Evolutionary conservation across 257 asterid species (phyloP).

Genomic region (Lycium barbarum): DNA sequence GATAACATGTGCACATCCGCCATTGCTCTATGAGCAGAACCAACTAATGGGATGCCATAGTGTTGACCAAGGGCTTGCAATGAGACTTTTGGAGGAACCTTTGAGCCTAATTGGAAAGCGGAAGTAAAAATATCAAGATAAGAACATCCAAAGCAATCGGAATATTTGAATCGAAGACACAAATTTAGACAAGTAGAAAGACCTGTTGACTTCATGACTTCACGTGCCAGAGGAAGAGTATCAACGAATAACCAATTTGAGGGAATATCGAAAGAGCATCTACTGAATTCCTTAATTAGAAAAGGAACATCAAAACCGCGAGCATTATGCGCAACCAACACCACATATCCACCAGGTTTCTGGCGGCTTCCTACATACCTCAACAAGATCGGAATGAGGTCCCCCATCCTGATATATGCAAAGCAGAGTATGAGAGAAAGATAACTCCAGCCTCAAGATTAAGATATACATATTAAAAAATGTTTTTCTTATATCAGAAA

Average conservation of each 20-base stretch:
- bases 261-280: slow-evolving; percentile 78
- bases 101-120: slow-evolving; percentile 49
- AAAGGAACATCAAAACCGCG: slow-evolving; percentile 83
- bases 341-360: slow-evolving; percentile 77
- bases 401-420: slow-evolving; percentile 80
- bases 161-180: neutral
- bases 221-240: slow-evolving; percentile 80
- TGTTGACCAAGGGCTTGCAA: slow-evolving; percentile 67
- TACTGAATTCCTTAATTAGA: slow-evolving; percentile 65
- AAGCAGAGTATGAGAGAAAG: slow-evolving; percentile 34
- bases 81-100: slow-evolving; percentile 46
- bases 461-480: neutral
- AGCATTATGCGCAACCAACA: slow-evolving; percentile 84
- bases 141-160: neutral
- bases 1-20: slow-evolving; percentile 76
- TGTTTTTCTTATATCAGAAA: neutral
- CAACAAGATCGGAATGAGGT: slow-evolving; percentile 78
- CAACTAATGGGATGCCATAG: slow-evolving; percentile 61
- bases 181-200: neutral
- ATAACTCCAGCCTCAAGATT: neutral
- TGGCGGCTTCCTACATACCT: slow-evolving; percentile 75
- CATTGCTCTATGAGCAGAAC: slow-evolving; percentile 84
- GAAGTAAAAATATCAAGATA: slow-evolving; percentile 28
- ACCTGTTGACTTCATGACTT: slow-evolving; percentile 71
- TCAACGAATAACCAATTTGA: slow-evolving; percentile 70